These are phyloP conservation scores for Sugiyamaella lignohabitans DNA, from an alignment of 805 yeast species.

Conservation along the genomic window DNA sequence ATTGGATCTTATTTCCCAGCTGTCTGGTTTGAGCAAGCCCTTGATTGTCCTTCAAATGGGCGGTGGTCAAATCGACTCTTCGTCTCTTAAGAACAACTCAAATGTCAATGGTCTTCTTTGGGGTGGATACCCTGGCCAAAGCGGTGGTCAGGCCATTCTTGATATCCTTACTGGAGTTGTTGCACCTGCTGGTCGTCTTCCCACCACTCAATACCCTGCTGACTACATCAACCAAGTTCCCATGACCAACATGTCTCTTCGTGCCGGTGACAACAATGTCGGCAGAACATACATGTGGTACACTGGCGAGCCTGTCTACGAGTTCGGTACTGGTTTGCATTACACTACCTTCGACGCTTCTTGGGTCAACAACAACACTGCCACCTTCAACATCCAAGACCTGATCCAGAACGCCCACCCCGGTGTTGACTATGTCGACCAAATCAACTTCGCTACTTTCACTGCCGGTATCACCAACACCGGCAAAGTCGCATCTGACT, in stretches of 20 bases:
- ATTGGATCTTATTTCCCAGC: conserved; percentile 6
- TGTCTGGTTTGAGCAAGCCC: conserved; percentile 7
- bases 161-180: conserved; percentile 11
- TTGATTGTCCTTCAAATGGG: conserved; percentile 13
- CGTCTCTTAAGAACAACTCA: conserved; percentile 5
- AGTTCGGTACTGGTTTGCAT: conserved; percentile 13
- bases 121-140: conserved; percentile 17
- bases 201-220: conserved; percentile 13
- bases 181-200: conserved; percentile 13
- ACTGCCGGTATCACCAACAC: conserved; percentile 6
- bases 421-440: conserved; percentile 2
- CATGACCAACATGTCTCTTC: conserved; percentile 12
- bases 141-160: conserved; percentile 10
- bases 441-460: conserved; percentile 2
- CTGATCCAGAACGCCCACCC: not conserved
- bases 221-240: conserved; percentile 11
- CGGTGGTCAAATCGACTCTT: conserved; percentile 14
- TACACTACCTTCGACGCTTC: conserved; percentile 9
- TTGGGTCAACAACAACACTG: not conserved
- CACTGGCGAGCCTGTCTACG: conserved; percentile 8
- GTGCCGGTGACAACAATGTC: conserved; percentile 11
- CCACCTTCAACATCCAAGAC: conserved; percentile 2
- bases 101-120: conserved; percentile 10
- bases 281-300: conserved; percentile 16
- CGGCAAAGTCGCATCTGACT: conserved; percentile 11